These are phyloP conservation scores for Clonostachys byssicola DNA, from an alignment of 2,329 filamentous ascomycete genomes.

Conservation along the genomic window DNA sequence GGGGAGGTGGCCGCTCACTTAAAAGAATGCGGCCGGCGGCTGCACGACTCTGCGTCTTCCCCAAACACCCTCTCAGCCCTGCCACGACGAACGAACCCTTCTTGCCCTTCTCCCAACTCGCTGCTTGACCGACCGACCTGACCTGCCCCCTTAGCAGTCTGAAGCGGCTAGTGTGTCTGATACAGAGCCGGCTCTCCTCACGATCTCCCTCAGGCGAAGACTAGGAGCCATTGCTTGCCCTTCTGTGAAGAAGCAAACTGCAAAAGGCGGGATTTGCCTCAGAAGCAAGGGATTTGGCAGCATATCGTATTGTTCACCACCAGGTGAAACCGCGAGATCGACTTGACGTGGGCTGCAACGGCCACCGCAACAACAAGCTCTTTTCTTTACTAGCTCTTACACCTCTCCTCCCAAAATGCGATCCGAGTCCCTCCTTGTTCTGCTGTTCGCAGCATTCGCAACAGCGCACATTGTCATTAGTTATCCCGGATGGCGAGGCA, in stretches of 20 bases:
- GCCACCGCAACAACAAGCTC: not conserved
- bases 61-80: too few relatives aligned
- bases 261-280: too few relatives aligned
- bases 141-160: too few relatives aligned
- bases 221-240: too few relatives aligned
- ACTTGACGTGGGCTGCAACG: not conserved
- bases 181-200: too few relatives aligned
- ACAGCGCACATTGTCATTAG: constrained; percentile 78
- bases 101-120: not conserved
- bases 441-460: constrained; percentile 43
- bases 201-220: too few relatives aligned
- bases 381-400: not conserved
- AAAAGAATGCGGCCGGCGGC: too few relatives aligned
- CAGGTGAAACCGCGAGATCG: not conserved
- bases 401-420: constrained; percentile 31
- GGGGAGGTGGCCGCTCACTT: too few relatives aligned
- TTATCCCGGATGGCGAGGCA: constrained; percentile 83
- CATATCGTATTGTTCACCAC: not conserved
- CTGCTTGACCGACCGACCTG: not conserved
- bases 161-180: too few relatives aligned
- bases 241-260: too few relatives aligned
- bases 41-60: too few relatives aligned
- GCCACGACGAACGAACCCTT: too few relatives aligned
- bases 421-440: constrained; percentile 32
- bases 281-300: not conserved